Base-by-base conservation (phyloP, 2,329 filamentous ascomycete species). In the Didymosphaeria variabile region DNA sequence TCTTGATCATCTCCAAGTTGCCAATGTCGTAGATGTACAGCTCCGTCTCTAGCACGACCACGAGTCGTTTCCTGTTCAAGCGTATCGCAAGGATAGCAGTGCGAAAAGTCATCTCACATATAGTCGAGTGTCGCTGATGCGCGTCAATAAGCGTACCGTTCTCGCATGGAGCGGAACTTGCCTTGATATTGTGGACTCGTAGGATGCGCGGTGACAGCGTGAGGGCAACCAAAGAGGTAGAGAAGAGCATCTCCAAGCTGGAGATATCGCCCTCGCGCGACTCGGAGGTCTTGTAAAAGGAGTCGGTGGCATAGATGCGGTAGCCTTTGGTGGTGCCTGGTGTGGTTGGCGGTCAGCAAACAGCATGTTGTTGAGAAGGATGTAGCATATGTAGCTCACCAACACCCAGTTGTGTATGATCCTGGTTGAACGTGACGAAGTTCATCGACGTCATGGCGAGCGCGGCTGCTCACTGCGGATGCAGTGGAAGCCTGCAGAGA, bases 11-110 rank as follows among this genome's bases (percentile, higher is more conserved):
- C 72, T 91, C 94, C 94, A 99, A 98, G 76, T 97, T 98, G 80
- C 94, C 93, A 67, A 99, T 98, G 78, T 99, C 95, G 82, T 99
- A 99, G 52, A 99, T 86, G 80, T 98, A 99, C 64, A 98, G 97
- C 77, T 97, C 91, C 71, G 97, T 93, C 77, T 99, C 95, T 59
- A 98, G 86, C 15, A 98, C 90, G 34, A 99, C 94, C 13, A 95
- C 93, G 29, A 99, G 86, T 40, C 95, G 90, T 79, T 97, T 98
- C 68, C 95, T 88, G 79, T 99, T 99, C 72, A 99, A 84, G 67
- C 94, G 91, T 61, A 99, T 93, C 21, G 94, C 94, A 44, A 98
- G 87, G 12, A 99, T 93, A 53, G 94, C 93, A n/a, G 94, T 97
- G 13, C 94, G 94, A 72, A 99, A 99, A 3, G 94, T 98, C 75